Evolutionary conservation across 1,284 basidiomycete genomes (phyloP), one percentile per base, ranked within the genome.

Genomic region (Malassezia sympodialis): DNA sequence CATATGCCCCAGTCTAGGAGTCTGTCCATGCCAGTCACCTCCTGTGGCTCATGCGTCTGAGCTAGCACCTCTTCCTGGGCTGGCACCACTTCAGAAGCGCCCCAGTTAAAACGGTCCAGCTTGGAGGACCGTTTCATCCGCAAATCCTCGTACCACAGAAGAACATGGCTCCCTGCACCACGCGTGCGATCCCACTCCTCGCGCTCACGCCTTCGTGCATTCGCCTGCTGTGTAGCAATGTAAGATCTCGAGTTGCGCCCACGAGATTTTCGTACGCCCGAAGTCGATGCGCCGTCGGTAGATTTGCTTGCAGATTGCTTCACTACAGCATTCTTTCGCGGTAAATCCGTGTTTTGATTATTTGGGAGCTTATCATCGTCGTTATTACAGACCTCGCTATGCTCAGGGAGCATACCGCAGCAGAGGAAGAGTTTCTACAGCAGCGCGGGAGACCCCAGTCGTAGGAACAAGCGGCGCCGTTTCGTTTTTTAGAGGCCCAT

Each of bases 1-100:
- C 64, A 64, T 41, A 74, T 66, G 45, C 72, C 72, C 51, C 68
- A 56, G 41, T 54, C 60, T 26, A 74, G 66, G 39, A 74, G 63
- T 17, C 66, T 59, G 60, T 74, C 72, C 43, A 68, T 65, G 23
- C 63, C 66, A 4, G 66, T 50, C 14, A 72, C 67, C 26, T 65
- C 51, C 19, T 53, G 44, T 3, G 61, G 56, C 17, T 67, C 59
- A 27, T 56, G 44, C 2, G 14, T 28, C n/a, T 30, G 47, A 2
- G 31, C 7, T 14, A 57, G 37, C 12, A 57, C 37, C 2, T 57
- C 40, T 15, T 21, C 37, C 8, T 34, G 8, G 4, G 49, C 17
- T 14, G 55, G 49, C 17, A 57, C 50, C 4, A 57, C 51, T 5
- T 57, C 49, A 5, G 21, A 8, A 7, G 55, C 55, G 7, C 26